Evolutionary conservation across 148 eudicot genomes (phyloP).

Genomic region (Selenicereus undatus): DNA sequence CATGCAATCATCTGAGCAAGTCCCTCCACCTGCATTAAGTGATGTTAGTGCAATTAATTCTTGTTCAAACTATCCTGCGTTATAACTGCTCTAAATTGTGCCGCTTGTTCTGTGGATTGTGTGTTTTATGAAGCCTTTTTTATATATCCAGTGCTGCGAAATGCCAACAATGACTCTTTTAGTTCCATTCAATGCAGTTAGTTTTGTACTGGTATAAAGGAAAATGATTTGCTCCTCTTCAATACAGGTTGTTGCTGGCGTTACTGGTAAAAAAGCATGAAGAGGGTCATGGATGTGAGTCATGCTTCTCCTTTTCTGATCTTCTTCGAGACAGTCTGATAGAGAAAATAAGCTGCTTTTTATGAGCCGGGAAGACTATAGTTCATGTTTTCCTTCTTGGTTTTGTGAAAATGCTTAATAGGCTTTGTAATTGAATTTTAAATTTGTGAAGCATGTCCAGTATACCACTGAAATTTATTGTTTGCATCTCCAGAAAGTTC

Average conservation of each 20-base stretch:
- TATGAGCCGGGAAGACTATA: constrained; percentile 14
- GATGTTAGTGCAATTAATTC: constrained; percentile 49
- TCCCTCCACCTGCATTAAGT: constrained; percentile 59
- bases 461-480: background rate
- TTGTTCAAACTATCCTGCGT: too few relatives aligned
- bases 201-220: background rate
- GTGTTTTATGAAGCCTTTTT: background rate
- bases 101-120: background rate
- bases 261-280: constrained; percentile 56
- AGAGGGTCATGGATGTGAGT: constrained; percentile 23
- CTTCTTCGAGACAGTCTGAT: constrained; percentile 1
- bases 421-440: background rate
- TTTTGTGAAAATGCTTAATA: constrained; percentile 2
- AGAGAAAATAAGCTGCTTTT: constrained; percentile 6
- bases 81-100: background rate
- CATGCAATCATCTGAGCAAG: constrained; percentile 65
- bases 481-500: background rate
- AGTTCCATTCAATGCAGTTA: background rate
- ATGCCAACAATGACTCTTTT: background rate
- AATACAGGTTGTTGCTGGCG: constrained; percentile 79
- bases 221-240: background rate
- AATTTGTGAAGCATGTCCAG: background rate
- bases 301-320: constrained; percentile 12
- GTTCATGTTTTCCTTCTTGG: constrained; percentile 3
- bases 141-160: background rate